Base-by-base conservation (phyloP, 805 yeast genomes). In the Candida vaughaniae region DNA sequence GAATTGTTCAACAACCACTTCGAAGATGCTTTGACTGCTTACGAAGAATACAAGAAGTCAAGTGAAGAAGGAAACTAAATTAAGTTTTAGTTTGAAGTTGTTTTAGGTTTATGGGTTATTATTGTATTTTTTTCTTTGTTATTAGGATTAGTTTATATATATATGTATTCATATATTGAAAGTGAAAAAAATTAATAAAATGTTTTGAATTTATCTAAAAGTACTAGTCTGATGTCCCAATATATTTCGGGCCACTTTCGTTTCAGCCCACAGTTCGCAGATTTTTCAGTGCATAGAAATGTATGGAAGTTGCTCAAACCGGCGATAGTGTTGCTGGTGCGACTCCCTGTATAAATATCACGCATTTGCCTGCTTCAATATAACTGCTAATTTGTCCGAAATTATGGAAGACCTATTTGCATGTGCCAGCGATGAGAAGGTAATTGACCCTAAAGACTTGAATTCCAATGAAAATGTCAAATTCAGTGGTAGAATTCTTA, bases 11-110 rank as follows among this genome's bases (percentile, higher is more conserved):
- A 82, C 73, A 80, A 81, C 65, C 95, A 89, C 66, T 88, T 91
- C 62, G 84, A 83, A 56, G 98, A 91, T 68, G 99, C 99, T 52
- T 78, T 83, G 55, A 79, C 83, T 69, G 97, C 97, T 60, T 91
- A 87, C 71, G 89, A 87, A 71, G 87, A 85, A 59, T 90, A 84
- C 79, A 82, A 85, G 71, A 81, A 81, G 57, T 66, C 73, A 47
- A 64, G 54, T 36, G 51, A 39, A 42, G 45, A 37, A 22, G 38
- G 18, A 8, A 27, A 27, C 9, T 27, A 15, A 14, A 15, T 18
- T 29, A 29, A 25, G 28, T n/a, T n/a, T n/a, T n/a, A n/a, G n/a
- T n/a, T 28, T 28, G 31, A 28, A 29, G 23, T 14, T 14, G 27
- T 29, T 27, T 12, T 27, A 16, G 18, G 30, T 6, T 27, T 27